These are phyloP conservation scores for Rhypophila decipiens DNA, from an alignment of 495 filamentous ascomycete species.

Conservation along the genomic window DNA sequence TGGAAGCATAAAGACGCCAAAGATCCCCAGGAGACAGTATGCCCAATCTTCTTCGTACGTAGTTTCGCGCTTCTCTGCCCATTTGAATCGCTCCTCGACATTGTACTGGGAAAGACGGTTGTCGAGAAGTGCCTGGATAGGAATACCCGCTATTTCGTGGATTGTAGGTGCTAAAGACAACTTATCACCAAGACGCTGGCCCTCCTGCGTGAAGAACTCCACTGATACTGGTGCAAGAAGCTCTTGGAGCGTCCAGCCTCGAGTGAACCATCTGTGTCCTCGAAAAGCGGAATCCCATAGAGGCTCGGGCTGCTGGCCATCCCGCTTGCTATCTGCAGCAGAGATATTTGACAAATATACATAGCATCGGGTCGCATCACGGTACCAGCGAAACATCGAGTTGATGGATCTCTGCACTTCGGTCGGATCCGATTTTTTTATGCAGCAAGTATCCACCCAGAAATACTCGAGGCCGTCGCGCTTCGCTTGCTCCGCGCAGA, in stretches of 20 bases:
- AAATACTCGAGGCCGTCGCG: conserved; percentile 13
- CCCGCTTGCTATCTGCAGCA: too few relatives aligned
- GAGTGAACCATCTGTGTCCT: too few relatives aligned
- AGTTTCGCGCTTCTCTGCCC: conserved; percentile 13
- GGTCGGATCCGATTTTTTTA: conserved; percentile 30
- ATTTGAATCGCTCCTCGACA: conserved; percentile 19
- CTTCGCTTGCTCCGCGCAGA: background rate
- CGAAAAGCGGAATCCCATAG: too few relatives aligned
- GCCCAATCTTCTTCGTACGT: conserved; percentile 19
- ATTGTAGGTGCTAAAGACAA: background rate
- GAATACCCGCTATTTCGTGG: background rate
- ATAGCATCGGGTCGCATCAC: background rate
- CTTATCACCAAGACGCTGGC: conserved; percentile 19
- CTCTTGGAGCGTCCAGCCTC: background rate
- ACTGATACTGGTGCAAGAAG: background rate
- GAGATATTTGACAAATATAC: background rate
- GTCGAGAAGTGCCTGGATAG: background rate
- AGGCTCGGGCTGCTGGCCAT: too few relatives aligned
- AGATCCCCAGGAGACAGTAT: conserved; percentile 24
- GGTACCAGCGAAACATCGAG: background rate
- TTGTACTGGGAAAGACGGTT: conserved; percentile 2
- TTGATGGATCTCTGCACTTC: conserved; percentile 15
- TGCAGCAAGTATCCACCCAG: conserved; percentile 38
- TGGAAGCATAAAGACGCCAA: conserved; percentile 16
- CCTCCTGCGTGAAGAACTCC: conserved; percentile 14